Evolutionary conservation across 2,329 filamentous ascomycete genomes (phyloP).

Genomic region (Teratosphaeria destructans): DNA sequence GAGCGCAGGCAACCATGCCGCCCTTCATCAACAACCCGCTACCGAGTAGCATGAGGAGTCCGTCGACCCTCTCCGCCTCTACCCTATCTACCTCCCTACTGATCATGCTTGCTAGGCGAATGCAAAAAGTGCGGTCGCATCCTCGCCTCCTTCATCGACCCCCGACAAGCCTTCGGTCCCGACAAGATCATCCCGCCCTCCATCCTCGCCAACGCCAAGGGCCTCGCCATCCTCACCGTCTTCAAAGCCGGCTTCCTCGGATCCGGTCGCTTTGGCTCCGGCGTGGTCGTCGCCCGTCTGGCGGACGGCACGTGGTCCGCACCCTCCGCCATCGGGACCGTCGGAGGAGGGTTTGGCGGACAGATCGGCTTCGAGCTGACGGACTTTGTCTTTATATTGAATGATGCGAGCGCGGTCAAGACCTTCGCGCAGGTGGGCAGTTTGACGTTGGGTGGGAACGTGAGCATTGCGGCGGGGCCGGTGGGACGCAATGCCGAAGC

Average conservation of each 20-base stretch:
- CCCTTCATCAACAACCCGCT: constrained; percentile 44
- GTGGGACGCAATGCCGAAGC: constrained; percentile 93
- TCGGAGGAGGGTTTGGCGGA: constrained; percentile 72
- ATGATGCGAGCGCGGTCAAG: constrained; percentile 78
- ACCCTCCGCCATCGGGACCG: constrained; percentile 68
- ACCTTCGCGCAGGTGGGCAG: constrained; percentile 89
- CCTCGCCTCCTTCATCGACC: constrained; percentile 86
- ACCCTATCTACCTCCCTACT: constrained; percentile 1
- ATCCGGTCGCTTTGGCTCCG: constrained; percentile 70
- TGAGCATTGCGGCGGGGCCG: constrained; percentile 87
- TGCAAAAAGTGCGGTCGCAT: constrained; percentile 97
- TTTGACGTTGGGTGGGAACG: constrained; percentile 88
- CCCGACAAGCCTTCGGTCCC: constrained; percentile 82
- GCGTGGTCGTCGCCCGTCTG: constrained; percentile 69
- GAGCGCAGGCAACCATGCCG: constrained; percentile 26
- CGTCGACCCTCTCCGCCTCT: constrained; percentile 16
- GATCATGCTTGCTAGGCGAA: constrained; percentile 54
- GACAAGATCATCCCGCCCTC: constrained; percentile 94
- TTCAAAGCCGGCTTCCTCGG: constrained; percentile 81
- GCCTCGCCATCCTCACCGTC: constrained; percentile 75
- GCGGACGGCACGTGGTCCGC: constrained; percentile 72
- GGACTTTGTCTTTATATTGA: constrained; percentile 97
- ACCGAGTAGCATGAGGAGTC: constrained; percentile 43
- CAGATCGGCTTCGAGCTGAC: constrained; percentile 83
- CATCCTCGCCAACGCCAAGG: constrained; percentile 85